Conservation (phyloP, 257 asterid genomes). For the Salvia splendens region DNA sequence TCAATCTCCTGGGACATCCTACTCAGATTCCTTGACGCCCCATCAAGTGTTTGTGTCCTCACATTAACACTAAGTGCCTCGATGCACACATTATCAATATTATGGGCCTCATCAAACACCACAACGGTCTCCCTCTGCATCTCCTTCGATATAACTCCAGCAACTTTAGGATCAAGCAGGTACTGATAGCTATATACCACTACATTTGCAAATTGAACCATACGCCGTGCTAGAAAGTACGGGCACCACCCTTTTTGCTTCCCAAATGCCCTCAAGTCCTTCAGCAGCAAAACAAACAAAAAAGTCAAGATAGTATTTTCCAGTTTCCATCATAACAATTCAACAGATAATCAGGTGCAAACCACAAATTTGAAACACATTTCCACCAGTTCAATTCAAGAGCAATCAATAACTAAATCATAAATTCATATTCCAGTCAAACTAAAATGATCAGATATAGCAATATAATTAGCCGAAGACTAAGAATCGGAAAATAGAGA, state of each 20-base stretch:
- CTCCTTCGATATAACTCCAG: conserved; percentile 93
- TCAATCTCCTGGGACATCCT: conserved; percentile 92
- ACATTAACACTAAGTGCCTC: conserved; percentile 98
- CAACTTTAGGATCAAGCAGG: conserved; percentile 98
- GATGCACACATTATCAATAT: conserved; percentile 95
- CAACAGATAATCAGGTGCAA: conserved; percentile 9
- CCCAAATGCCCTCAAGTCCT: conserved; percentile 86
- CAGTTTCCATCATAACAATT: not conserved
- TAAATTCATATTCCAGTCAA: not conserved
- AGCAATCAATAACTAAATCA: not conserved
- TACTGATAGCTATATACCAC: conserved; percentile 97
- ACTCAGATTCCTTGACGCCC: conserved; percentile 85
- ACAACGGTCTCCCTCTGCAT: conserved; percentile 97
- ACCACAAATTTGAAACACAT: conserved; percentile 9
- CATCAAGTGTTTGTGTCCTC: conserved; percentile 94
- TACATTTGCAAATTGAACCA: conserved; percentile 96
- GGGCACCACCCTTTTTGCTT: conserved; percentile 97
- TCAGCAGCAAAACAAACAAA: conserved; percentile 20
- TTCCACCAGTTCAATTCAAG: conserved; percentile 24
- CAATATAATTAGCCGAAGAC: not conserved
- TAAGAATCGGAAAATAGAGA: not conserved
- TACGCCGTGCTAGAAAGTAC: conserved; percentile 81
- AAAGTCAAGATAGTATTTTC: conserved; percentile 20
- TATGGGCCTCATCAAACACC: conserved; percentile 98
- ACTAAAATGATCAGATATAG: not conserved